Percentiles rank a stretch among this genome's conserved stretches.
Conservation (phyloP, 2,329 filamentous ascomycete species). For the Metarhizium brunneum region DNA sequence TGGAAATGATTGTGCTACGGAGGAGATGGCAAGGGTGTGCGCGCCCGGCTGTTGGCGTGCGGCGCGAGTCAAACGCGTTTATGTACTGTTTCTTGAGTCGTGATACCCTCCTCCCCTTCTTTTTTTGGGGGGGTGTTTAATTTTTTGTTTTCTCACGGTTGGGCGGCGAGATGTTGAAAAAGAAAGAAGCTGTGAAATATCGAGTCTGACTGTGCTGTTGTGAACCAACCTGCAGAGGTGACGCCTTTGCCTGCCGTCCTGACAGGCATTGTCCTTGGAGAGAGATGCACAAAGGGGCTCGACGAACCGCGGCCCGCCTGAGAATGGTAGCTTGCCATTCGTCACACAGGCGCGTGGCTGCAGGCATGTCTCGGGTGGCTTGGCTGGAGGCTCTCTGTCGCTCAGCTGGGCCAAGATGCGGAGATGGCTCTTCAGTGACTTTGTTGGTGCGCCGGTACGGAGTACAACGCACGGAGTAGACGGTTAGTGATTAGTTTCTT, state of each 20-base stretch:
- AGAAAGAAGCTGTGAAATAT: no score
- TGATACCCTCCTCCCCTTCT: background rate
- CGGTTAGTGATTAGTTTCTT: no score
- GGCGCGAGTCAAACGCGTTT: background rate
- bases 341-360: conserved; percentile 10
- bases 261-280: no score
- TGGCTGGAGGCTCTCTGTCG: background rate
- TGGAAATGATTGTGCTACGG: no score
- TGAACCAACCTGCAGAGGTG: no score
- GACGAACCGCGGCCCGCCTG: background rate
- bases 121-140: background rate
- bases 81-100: background rate
- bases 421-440: no score
- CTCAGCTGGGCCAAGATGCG: background rate
- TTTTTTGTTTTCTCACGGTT: background rate
- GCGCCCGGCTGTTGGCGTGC: no score
- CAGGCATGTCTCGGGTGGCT: conserved; percentile 4
- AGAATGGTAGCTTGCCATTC: conserved; percentile 2
- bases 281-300: background rate
- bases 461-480: no score
- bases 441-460: no score
- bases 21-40: no score
- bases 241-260: no score
- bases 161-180: background rate
- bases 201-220: no score